These are phyloP conservation scores for Berberis vulgaris DNA, from an alignment of 164 flowering plant species.

Conservation along the genomic window DNA sequence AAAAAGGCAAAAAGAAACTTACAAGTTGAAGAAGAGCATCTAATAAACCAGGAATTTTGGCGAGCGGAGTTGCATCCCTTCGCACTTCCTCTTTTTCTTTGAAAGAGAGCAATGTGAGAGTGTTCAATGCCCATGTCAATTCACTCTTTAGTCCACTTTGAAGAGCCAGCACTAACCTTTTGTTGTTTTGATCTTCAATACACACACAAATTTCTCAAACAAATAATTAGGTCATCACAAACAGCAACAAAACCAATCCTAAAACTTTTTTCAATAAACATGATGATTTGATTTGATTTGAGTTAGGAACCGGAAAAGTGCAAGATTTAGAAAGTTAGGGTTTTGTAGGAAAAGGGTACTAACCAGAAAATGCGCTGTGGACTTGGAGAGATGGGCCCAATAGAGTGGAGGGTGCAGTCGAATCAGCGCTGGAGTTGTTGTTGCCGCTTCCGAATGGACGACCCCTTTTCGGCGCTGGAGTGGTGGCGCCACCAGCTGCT, in stretches of 20 bases:
- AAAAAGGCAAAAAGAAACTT: constrained; percentile 21
- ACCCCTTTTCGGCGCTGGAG: constrained; percentile 73
- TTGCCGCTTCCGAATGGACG: constrained; percentile 74
- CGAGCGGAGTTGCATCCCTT: constrained; percentile 85
- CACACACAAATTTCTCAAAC: neutral
- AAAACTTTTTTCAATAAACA: neutral
- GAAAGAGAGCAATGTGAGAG: constrained; percentile 94
- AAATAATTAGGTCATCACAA: neutral
- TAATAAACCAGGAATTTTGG: constrained; percentile 83
- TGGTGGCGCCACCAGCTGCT: constrained; percentile 41
- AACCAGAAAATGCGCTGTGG: constrained; percentile 75
- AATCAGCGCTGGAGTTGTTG: constrained; percentile 28
- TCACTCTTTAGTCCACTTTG: constrained; percentile 99
- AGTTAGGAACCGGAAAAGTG: neutral
- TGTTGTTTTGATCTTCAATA: constrained; percentile 76
- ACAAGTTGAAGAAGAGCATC: constrained; percentile 98
- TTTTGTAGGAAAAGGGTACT: constrained; percentile 5
- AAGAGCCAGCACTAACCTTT: constrained; percentile 86
- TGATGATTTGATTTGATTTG: neutral
- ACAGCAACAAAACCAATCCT: too few species aligned
- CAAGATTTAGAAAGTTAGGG: neutral
- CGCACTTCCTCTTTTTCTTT: constrained; percentile 94
- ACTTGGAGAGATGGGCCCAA: constrained; percentile 93
- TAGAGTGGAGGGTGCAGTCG: constrained; percentile 50
- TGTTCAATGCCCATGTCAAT: constrained; percentile 88